phyloP scores from a whole-genome alignment of 2,329 filamentous ascomycete species.

The Fusarium sp. region DNA sequence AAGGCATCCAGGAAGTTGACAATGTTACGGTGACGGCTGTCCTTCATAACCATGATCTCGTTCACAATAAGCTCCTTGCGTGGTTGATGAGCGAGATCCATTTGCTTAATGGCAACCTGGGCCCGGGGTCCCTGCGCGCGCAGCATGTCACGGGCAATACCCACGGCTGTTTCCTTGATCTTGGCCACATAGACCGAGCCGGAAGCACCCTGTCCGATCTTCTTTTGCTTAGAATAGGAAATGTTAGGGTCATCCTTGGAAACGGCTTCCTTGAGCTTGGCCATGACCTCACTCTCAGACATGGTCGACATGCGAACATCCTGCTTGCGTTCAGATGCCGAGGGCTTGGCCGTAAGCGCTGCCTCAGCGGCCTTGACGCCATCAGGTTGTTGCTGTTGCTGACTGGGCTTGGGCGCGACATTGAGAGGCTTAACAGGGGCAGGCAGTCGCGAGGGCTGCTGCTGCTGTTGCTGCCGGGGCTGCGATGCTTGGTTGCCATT shows the following conservation, averaged over 20 bases:
- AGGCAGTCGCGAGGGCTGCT: slow-evolving; percentile 63
- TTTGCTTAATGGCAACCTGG: slow-evolving; percentile 98
- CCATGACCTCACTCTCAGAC: slow-evolving; percentile 97
- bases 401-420: slow-evolving; percentile 74
- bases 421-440: slow-evolving; percentile 83
- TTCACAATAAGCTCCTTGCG: slow-evolving; percentile 99
- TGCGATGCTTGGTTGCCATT: slow-evolving; percentile 65
- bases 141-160: slow-evolving; percentile 84
- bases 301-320: slow-evolving; percentile 99
- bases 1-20: slow-evolving; percentile 99
- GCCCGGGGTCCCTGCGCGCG: slow-evolving; percentile 83
- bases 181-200: slow-evolving; percentile 98
- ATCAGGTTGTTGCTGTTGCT: slow-evolving; percentile 65
- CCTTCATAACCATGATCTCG: slow-evolving; percentile 99
- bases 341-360: slow-evolving; percentile 85
- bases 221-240: slow-evolving; percentile 99
- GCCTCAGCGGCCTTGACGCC: slow-evolving; percentile 90
- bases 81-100: slow-evolving; percentile 97
- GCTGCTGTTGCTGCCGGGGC: slow-evolving; percentile 60
- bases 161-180: slow-evolving; percentile 88
- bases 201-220: slow-evolving; percentile 98
- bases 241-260: slow-evolving; percentile 95
- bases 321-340: slow-evolving; percentile 79
- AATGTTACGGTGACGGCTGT: slow-evolving; percentile 97
- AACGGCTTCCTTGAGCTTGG: slow-evolving; percentile 91